These are phyloP conservation scores for Rhodosorus marinus DNA, from an alignment of 23 red algal species.

Conservation along the genomic window DNA sequence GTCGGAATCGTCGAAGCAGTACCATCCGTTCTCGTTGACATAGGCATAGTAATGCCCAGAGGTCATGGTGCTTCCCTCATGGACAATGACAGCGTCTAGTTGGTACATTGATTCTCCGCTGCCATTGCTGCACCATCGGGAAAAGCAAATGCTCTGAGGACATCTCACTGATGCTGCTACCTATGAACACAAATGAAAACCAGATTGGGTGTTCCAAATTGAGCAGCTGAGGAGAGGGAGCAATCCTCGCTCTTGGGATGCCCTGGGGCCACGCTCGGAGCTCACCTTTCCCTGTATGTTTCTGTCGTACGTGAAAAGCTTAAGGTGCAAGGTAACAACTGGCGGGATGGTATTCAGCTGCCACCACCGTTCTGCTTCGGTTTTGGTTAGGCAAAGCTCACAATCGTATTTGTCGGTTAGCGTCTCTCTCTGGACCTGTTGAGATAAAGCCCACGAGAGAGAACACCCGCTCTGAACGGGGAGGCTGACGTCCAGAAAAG, in stretches of 20 bases:
- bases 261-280: too few relatives aligned
- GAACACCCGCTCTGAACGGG: constrained; percentile 20
- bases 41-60: constrained; percentile 67
- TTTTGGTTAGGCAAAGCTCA: constrained; percentile 36
- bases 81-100: constrained; percentile 42
- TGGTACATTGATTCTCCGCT: too few relatives aligned
- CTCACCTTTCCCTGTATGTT: too few relatives aligned
- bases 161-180: too few relatives aligned
- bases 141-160: too few relatives aligned
- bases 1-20: constrained; percentile 32
- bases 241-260: too few relatives aligned
- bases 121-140: too few relatives aligned
- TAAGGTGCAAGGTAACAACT: constrained; percentile 48
- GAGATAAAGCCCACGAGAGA: constrained; percentile 22
- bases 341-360: constrained; percentile 14
- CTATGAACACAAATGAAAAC: too few relatives aligned
- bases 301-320: constrained; percentile 55
- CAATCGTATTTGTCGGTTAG: constrained; percentile 43
- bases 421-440: constrained; percentile 17
- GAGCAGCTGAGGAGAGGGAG: too few relatives aligned
- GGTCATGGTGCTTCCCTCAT: constrained; percentile 26
- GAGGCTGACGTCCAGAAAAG: constrained; percentile 56
- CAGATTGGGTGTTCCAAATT: too few relatives aligned
- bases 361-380: constrained; percentile 46
- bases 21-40: too few relatives aligned